phyloP scores from a whole-genome alignment of 1,284 basidiomycete genomes.

The Ganoderma sp. region DNA sequence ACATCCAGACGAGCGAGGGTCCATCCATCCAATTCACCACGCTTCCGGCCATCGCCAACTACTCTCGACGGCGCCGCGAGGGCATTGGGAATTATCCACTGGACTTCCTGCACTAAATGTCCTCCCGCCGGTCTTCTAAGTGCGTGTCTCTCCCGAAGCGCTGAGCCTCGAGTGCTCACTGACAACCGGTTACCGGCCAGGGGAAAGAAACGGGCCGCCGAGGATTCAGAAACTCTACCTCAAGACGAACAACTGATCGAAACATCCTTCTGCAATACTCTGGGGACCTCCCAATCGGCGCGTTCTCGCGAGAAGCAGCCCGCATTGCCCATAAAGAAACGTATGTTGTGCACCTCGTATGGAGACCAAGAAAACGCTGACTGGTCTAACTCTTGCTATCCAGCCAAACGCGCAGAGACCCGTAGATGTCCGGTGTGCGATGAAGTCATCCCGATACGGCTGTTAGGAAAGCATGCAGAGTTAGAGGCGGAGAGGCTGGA shows the following conservation, averaged over 20 bases:
- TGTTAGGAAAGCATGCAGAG: slow-evolving; percentile 64
- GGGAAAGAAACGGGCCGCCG: slow-evolving; percentile 34
- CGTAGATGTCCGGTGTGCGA: slow-evolving; percentile 73
- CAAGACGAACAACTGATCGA: slow-evolving; percentile 27
- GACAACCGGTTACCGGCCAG: slow-evolving; percentile 22
- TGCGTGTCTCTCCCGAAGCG: slow-evolving; percentile 29
- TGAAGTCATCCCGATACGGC: slow-evolving; percentile 71
- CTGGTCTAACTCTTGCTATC: neutral
- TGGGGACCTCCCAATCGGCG: slow-evolving; percentile 13
- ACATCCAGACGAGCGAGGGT: slow-evolving; percentile 26
- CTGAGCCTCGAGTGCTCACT: slow-evolving; percentile 11
- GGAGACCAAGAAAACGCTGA: neutral
- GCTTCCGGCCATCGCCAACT: slow-evolving; percentile 13
- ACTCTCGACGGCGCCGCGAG: neutral
- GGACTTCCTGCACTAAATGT: slow-evolving; percentile 27
- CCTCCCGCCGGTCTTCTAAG: slow-evolving; percentile 34
- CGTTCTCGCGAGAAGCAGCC: slow-evolving; percentile 30
- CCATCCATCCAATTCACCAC: slow-evolving; percentile 33
- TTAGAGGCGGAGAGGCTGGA: slow-evolving; percentile 72
- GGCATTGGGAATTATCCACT: neutral
- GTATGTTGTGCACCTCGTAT: slow-evolving; percentile 29
- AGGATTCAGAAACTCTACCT: slow-evolving; percentile 15
- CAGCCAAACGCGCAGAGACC: slow-evolving; percentile 75
- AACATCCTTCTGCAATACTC: slow-evolving; percentile 16
- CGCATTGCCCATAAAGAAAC: slow-evolving; percentile 37